Base-by-base conservation (phyloP, 495 filamentous ascomycete species). In the Zalerion maritima region DNA sequence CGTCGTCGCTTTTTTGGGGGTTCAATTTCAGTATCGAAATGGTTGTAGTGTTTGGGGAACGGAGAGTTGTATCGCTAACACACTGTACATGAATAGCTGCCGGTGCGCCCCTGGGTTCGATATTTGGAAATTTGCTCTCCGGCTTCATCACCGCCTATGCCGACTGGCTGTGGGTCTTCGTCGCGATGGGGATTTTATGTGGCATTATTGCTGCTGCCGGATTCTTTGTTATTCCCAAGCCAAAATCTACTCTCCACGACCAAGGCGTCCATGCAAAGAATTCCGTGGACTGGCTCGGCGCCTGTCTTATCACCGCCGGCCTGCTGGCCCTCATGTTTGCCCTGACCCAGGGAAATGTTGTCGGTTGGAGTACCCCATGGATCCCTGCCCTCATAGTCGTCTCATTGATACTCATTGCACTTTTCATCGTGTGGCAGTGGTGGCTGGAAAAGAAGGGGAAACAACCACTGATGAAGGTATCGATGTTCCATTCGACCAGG, bases 301-400 rank as follows among this genome's bases (percentile, higher is more conserved):
- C 75, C 1, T 47, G 61, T 7, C 55, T 82, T 28, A 58, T 76
- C 24, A 73, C 80, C 6, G 54, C 50, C 16, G 73, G 77, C 5
- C 67, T 81, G 6, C 46, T 75, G 6, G 60, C 61, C 1, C 58
- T 77, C 2, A 46, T 75, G n/a, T 73, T 74, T 29, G 65, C 67
- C n/a, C 42, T 75, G 14, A 71, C 71, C 4, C 64, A 75, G 41
- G 72, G 72, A 10, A 73, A 73, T 32, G 61, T 71, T 0, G 56
- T 76, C 18, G 77, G 78, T 5, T 84, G 78, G 78, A 45, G 45
- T 12, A 75, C 69, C 0, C 64, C 71, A 3, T 82, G 76, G 55
- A 63, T 82, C 1, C 57, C 71, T 18, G 64, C 61, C 5, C 47
- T 83, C 3, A 68, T 85, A 21, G 62, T 73, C 13, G 50, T 78